Evolutionary conservation across 306 rosid species (phyloP), one percentile per base, ranked within the genome.

Genomic region (Delonix regia): DNA sequence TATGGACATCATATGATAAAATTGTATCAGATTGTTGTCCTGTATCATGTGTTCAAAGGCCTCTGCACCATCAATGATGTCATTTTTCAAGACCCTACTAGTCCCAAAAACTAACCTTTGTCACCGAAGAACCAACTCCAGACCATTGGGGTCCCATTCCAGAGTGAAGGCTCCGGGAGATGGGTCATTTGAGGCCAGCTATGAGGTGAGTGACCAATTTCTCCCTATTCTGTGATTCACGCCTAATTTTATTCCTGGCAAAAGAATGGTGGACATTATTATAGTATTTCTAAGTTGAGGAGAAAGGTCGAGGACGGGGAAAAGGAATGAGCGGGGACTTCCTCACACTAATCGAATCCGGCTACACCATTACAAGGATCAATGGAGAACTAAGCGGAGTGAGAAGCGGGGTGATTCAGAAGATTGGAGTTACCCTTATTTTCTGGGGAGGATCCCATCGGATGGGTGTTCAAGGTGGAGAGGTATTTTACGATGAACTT

Each of bases 131-230:
- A 64, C 70, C 28, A 64, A 4, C 48, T 64, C 16, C 5, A 36
- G 21, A 0, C 15, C 70, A 38, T 3, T 42, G 4, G 70, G 70
- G 30, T 64, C 49, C 70, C 70, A 64, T 34, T 19, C 30, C 6
- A 64, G 70, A 4, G 70, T 64, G 5, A 34, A 64, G n/a, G 70
- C 48, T 19, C 70, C 70, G 7, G 70, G 18, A 38, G 70, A 64
- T 34, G 70, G 70, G 22, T 64, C 70, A 9, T 36, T 0, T 4
- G 7, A 5, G 0, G 70, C 14, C 8, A 64, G 9, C 70, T 49
- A 64, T 10, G 70, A 38, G 0, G 49, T 64, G 13, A 64, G 70
- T 36, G 70, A 0, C 70, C 70, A 64, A 8, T 64, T 64, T 30
- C 25, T 64, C 21, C 48, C 28, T n/a, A 28, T 64, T 38, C 47